These are phyloP conservation scores for Sclerotinia minor DNA, from an alignment of 2,329 filamentous ascomycete species.

Conservation along the genomic window DNA sequence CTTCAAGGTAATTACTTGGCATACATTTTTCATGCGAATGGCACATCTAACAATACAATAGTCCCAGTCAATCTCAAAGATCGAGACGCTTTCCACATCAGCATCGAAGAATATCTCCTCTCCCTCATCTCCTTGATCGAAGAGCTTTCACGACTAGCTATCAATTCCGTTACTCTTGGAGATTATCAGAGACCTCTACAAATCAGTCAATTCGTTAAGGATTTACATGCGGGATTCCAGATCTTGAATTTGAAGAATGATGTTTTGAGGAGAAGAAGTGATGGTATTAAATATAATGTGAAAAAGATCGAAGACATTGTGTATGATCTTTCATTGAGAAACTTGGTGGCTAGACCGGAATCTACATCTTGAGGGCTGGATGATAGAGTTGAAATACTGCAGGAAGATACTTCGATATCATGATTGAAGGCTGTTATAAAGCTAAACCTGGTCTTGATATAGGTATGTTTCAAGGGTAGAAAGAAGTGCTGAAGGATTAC, in stretches of 20 bases:
- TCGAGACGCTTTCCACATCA: constrained; percentile 87
- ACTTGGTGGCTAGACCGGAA: constrained; percentile 60
- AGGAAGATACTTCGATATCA: not conserved
- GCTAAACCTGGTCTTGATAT: not conserved
- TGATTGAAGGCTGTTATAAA: not conserved
- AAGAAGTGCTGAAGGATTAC: not conserved
- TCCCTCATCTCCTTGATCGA: constrained; percentile 84
- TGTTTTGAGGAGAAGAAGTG: constrained; percentile 78
- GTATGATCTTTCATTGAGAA: constrained; percentile 87
- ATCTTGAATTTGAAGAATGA: constrained; percentile 98
- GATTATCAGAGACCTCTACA: constrained; percentile 83
- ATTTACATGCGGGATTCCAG: constrained; percentile 94
- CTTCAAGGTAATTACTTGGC: constrained; percentile 56
- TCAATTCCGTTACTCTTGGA: constrained; percentile 90
- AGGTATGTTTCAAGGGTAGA: not conserved
- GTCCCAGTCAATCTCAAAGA: constrained; percentile 92
- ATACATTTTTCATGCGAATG: not conserved
- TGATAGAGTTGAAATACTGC: not conserved
- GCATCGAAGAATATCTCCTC: constrained; percentile 95
- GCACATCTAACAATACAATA: constrained; percentile 42
- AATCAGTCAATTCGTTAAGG: constrained; percentile 91
- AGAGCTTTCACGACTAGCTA: constrained; percentile 85
- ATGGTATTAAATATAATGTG: constrained; percentile 94
- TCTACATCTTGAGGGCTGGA: constrained; percentile 12
- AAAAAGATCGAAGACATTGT: constrained; percentile 99